Evolutionary conservation across 345 rosid species (phyloP).

Genomic region (Ceriops zippeliana): DNA sequence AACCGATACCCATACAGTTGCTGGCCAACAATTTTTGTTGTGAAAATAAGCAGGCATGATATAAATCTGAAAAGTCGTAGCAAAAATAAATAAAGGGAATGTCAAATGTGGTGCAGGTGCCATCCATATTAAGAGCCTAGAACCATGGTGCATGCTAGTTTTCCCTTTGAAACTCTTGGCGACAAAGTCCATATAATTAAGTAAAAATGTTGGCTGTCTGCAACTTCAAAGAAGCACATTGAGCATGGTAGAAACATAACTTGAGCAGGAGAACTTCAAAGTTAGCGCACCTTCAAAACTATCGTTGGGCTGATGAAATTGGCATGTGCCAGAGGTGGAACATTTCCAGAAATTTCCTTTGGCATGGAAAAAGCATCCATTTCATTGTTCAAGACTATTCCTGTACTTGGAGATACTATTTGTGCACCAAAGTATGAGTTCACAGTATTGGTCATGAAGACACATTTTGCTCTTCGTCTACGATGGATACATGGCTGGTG

Average conservation of each 20-base stretch:
- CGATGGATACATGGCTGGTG: constrained; percentile 55
- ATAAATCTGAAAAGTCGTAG: no score
- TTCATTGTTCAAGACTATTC: constrained; percentile 62
- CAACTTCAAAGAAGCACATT: no score
- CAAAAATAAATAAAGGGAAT: no score
- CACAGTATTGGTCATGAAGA: constrained; percentile 58
- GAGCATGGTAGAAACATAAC: background rate
- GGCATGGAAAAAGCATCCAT: constrained; percentile 68
- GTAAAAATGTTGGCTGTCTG: no score
- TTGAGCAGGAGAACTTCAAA: background rate
- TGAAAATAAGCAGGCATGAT: no score
- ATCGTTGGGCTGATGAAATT: constrained; percentile 56
- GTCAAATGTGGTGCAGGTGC: no score
- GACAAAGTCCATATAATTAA: no score
- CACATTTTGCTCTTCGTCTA: constrained; percentile 47
- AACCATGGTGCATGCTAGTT: no score
- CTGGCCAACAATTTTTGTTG: no score
- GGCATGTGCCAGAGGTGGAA: constrained; percentile 43
- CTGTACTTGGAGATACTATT: constrained; percentile 48
- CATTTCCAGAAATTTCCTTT: background rate
- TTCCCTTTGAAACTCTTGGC: no score
- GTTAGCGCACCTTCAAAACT: constrained; percentile 39
- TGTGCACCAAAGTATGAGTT: constrained; percentile 53
- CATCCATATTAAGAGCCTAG: no score
- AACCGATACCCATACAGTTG: no score